Evolutionary conservation across 1,284 basidiomycete species (phyloP).

Genomic region (Apiotrichum siamense): DNA sequence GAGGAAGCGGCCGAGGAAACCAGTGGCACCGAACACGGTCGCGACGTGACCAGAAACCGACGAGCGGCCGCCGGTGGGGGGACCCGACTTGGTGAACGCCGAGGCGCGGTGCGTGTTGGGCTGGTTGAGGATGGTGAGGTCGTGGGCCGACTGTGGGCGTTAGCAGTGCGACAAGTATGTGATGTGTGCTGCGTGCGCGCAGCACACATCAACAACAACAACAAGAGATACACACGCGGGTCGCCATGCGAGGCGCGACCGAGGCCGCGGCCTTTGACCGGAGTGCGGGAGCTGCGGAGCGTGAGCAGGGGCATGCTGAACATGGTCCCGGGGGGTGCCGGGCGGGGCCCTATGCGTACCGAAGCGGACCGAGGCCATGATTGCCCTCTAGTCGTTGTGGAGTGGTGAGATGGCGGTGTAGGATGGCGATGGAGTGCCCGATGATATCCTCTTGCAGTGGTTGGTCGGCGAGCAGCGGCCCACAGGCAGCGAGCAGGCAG

Average conservation of each 20-base stretch:
- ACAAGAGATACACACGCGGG: slow-evolving; percentile 7
- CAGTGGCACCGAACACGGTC: slow-evolving; percentile 95
- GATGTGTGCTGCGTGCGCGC: not conserved
- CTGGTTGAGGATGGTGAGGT: slow-evolving; percentile 37
- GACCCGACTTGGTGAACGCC: slow-evolving; percentile 65
- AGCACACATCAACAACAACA: not conserved
- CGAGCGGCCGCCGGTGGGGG: slow-evolving; percentile 70
- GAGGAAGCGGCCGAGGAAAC: slow-evolving; percentile 90
- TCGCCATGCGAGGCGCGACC: slow-evolving; percentile 14
- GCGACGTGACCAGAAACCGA: slow-evolving; percentile 81
- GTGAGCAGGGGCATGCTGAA: not conserved
- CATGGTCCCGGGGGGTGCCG: not conserved
- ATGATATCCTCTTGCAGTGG: slow-evolving; percentile 9
- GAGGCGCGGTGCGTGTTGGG: slow-evolving; percentile 44
- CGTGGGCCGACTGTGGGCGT: slow-evolving; percentile 36
- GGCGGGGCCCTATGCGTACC: slow-evolving; percentile 14
- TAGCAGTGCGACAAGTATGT: not conserved
- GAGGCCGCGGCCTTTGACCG: slow-evolving; percentile 23
- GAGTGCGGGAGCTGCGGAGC: slow-evolving; percentile 26
- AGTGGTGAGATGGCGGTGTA: slow-evolving; percentile 7
- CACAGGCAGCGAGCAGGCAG: not conserved
- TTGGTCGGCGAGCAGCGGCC: not conserved
- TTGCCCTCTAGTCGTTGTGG: slow-evolving; percentile 10
- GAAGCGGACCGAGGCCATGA: slow-evolving; percentile 31
- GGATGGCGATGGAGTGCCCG: not conserved